A percentile compares a stretch with the other conserved stretches of the same genome.
Evolutionary conservation across 805 yeast genomes (phyloP).

Genomic region (Candida koratica): DNA sequence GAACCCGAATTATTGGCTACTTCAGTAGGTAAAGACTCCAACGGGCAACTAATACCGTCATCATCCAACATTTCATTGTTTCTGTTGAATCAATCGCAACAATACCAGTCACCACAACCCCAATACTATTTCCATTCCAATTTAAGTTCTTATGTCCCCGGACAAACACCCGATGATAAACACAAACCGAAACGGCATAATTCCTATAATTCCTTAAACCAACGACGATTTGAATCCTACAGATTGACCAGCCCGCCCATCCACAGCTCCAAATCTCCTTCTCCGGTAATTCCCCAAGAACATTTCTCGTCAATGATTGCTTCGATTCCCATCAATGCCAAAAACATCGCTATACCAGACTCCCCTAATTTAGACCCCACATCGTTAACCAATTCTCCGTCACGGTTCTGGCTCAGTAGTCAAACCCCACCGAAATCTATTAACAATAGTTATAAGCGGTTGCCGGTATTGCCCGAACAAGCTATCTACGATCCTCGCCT

Average conservation of each 20-base stretch:
- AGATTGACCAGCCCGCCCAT: slow-evolving; percentile 29
- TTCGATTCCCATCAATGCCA: slow-evolving; percentile 26
- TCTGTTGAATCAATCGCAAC: slow-evolving; percentile 27
- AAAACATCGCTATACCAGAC: slow-evolving; percentile 32
- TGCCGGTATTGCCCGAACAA: slow-evolving; percentile 17
- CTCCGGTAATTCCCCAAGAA: slow-evolving; percentile 6
- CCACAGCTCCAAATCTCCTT: slow-evolving; percentile 8
- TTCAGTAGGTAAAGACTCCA: slow-evolving; percentile 39
- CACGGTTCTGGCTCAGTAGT: slow-evolving; percentile 49
- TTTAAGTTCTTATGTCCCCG: background rate
- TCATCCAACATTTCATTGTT: slow-evolving; percentile 39
- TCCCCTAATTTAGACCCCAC: slow-evolving; percentile 52
- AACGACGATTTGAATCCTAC: slow-evolving; percentile 36
- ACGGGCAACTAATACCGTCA: slow-evolving; percentile 40
- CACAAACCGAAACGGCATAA: slow-evolving; percentile 17
- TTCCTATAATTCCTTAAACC: slow-evolving; percentile 22
- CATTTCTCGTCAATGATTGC: slow-evolving; percentile 7
- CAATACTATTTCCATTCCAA: slow-evolving; percentile 1
- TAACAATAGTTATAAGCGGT: slow-evolving; percentile 20
- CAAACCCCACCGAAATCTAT: slow-evolving; percentile 48
- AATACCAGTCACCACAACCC: slow-evolving; percentile 9
- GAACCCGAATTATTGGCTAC: slow-evolving; percentile 43
- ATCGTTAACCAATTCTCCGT: slow-evolving; percentile 53
- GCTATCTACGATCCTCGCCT: slow-evolving; percentile 8
- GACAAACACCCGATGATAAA: slow-evolving; percentile 1